Base-by-base conservation (phyloP, 2,329 filamentous ascomycete genomes). In the Scytalidium sp. region DNA sequence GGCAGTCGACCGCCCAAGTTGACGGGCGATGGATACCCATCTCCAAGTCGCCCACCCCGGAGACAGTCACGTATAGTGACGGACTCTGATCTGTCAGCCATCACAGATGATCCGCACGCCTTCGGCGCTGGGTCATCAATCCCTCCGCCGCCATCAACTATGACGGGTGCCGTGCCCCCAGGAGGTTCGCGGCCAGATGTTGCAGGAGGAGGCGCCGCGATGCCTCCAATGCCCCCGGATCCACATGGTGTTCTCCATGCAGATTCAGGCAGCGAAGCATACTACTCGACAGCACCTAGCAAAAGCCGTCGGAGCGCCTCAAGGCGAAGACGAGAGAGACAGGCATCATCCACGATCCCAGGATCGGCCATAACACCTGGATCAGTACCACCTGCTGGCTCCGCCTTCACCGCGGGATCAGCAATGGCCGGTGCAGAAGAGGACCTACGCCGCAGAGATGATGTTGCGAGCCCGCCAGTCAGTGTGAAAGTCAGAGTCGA, bases 11-110 rank as follows among this genome's bases (percentile, higher is more conserved):
- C 75, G 74, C 20, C 77, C 78, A 76, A 76, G 58, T 90, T 81
- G 53, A 90, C 87, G 2, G 87, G 82, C 22, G 88, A 91, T 63
- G 85, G 85, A 21, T 74, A 78, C 52, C 71, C 73, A 3, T 75
- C 75, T 15, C 76, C 80, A 2, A 66, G 72, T 0, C 69, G 76
- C 43, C 70, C 67, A 32, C 63, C 54, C 20, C 45, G 50, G n/a
- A 47, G 57, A 55, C 49, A 54, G 45, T 60, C 59, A 32, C 41
- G 23, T 8, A 46, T 56, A 41, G 43, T 47, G 25, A 45, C 57
- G 20, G 60, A 63, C 7, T 66, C 64, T 7, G 58, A 64, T 39
- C 50, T 66, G 11, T 61, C 58, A 8, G 64, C 63, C 19, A 55
- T 64, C 11, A 57, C 63, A 8, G 54, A 59, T 40, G 53, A 60